Evolutionary conservation across 2,329 filamentous ascomycete genomes (phyloP).

Genomic region (Exophiala phaeomuriformis): DNA sequence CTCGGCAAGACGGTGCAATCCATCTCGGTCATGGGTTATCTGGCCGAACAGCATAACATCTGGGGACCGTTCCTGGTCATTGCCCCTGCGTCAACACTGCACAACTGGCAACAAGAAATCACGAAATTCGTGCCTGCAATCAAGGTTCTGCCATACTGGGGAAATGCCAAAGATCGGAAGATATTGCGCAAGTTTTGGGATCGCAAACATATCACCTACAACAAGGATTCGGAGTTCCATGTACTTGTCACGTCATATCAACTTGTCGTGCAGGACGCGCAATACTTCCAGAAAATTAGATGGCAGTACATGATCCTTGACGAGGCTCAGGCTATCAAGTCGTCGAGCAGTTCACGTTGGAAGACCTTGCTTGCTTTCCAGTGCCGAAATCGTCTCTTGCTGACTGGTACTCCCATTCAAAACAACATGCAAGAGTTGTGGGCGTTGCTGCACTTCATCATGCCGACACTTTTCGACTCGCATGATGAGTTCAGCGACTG

Average conservation of each 20-base stretch:
- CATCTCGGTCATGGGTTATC: constrained; percentile 97
- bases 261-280: constrained; percentile 87
- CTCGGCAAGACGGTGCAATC: constrained; percentile 98
- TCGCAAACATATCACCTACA: constrained; percentile 92
- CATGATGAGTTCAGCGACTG: constrained; percentile 48
- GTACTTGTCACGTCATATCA: constrained; percentile 96
- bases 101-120: constrained; percentile 99
- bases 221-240: constrained; percentile 86
- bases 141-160: constrained; percentile 97
- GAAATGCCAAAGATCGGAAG: constrained; percentile 86
- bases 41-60: constrained; percentile 94
- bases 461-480: constrained; percentile 88
- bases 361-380: constrained; percentile 91
- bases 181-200: constrained; percentile 98
- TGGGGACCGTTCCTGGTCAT: constrained; percentile 98
- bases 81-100: constrained; percentile 86
- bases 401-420: constrained; percentile 96
- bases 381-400: constrained; percentile 84
- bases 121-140: constrained; percentile 87
- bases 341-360: constrained; percentile 91
- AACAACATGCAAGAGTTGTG: constrained; percentile 99
- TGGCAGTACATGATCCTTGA: constrained; percentile 99
- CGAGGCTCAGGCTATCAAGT: constrained; percentile 98
- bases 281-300: constrained; percentile 97
- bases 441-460: constrained; percentile 97